Evolutionary conservation across 306 rosid genomes (phyloP), one percentile per base, ranked within the genome.

Genomic region (Rosa lucieae): DNA sequence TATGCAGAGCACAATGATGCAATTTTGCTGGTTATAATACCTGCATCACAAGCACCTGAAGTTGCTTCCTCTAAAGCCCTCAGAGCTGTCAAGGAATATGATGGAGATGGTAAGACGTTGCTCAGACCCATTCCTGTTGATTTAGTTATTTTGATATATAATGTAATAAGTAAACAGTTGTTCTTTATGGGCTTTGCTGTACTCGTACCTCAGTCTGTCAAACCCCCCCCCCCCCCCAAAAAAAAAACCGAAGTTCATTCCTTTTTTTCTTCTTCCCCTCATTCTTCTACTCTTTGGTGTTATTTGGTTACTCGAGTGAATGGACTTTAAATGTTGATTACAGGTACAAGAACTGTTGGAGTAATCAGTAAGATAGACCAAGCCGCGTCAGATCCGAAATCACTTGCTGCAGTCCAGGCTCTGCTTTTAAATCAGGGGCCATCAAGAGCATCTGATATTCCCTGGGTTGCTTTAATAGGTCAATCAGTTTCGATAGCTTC

Each of bases 391-490:
- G 99, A 95, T 79, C 97, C 87, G 81, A 95, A 91, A 83, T 85
- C 99, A 76, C 89, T 95, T 70, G 90, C 98, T 83, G 99, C 98
- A 32, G 99, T 95, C 68, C 98, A 90, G 83, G 97, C 99, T 74
- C 90, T 95, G 78, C 90, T 95, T 23, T 83, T 81, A 82, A 95
- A 95, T 86, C 90, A 95, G 84, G 99, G 99, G 74, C 99, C 99
- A 49, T 73, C 97, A 51, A 90, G 80, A 83, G 90, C 94, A 26
- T 87, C 97, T 4, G 97, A 95, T 66, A 90, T 95, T 65, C 96
- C 91, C 26, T 95, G 99, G 99, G 90, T 95, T 89, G 99, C 99
- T 75, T 75, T 95, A 81, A 95, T 91, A 8, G 99, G 99, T 37
- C 99, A 95, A 78, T 92, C 98, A 14, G 99, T 95, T 85, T 70